These are phyloP conservation scores for Plasmodium ovale DNA, from an alignment of 169 alveolate species.

Conservation along the genomic window DNA sequence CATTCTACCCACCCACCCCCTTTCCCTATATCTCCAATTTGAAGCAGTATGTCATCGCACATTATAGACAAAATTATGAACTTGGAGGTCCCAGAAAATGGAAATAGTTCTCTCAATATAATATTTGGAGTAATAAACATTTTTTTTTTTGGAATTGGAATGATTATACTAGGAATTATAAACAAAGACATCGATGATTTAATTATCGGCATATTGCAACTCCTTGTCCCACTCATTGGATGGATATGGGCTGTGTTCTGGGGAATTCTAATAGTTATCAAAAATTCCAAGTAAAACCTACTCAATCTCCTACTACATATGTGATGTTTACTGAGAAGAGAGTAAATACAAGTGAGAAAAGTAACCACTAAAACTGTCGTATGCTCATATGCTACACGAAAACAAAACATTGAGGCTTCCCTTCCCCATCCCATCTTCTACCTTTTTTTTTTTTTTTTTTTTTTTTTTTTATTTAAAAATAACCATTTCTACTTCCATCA, in stretches of 20 bases:
- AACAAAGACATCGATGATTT: constrained; percentile 86
- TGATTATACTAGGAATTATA: constrained; percentile 82
- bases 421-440: too few species aligned
- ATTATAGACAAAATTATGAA: constrained; percentile 33
- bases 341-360: neutral
- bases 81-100: constrained; percentile 74
- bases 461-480: too few species aligned
- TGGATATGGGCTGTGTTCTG: constrained; percentile 90
- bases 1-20: too few species aligned
- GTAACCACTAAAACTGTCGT: too few species aligned
- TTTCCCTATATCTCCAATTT: too few species aligned
- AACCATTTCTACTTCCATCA: too few species aligned
- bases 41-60: constrained; percentile 36
- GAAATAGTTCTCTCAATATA: constrained; percentile 65
- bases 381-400: too few species aligned
- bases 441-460: too few species aligned
- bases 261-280: constrained; percentile 85
- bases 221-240: constrained; percentile 86
- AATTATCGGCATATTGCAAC: constrained; percentile 84
- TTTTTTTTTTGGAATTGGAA: constrained; percentile 87
- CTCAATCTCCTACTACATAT: neutral
- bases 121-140: constrained; percentile 82
- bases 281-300: constrained; percentile 31
- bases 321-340: neutral
- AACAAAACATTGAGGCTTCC: too few species aligned